Evolutionary conservation across 1,284 basidiomycete species (phyloP), one percentile per base, ranked within the genome.

Genomic region (Irpex sp.): DNA sequence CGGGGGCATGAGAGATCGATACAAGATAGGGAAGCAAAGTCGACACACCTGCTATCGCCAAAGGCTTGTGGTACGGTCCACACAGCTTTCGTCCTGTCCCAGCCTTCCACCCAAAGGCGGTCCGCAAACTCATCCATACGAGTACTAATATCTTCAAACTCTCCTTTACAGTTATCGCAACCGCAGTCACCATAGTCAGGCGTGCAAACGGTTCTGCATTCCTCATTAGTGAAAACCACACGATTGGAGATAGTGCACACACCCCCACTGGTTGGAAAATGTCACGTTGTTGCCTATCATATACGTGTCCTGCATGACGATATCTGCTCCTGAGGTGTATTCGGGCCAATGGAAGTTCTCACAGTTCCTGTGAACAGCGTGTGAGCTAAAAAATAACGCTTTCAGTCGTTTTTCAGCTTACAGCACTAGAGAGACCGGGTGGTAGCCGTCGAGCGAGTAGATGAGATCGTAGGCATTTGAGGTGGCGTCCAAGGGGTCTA

Each of bases 31-130:
- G 19, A 9, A 8, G n/a, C 36, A 33, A 36, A 1, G 46, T 17
- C 21, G 47, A 33, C 86, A 71, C 57, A 90, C 86, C 79, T 77
- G 21, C 78, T 78, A 39, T 79, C 80, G 9, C 89, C 89, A 71
- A 92, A 92, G 0, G 82, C 90, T 72, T 92, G 90, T 0, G 90
- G 88, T 0, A 92, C 90, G 1, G 85, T 84, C 90, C 90, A 92
- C 1, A 91, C 79, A 0, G 84, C 79, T 69, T 87, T 85, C 2
- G 79, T 81, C 13, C 82, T 76, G 58, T 85, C 85, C 83, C 88
- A 87, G 4, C 89, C 89, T 53, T 86, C 79, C 55, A 79, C 77
- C 66, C 82, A 79, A 26, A 88, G 74, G 15, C 88, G 78, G 39
- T 85, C 75, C 21, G 74, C 69, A 72, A 87, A 92, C 63, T 84